Percentiles rank a stretch among this genome's conserved stretches.
Evolutionary conservation across 2,329 filamentous ascomycete species (phyloP).

Genomic region (Xenoacremonium recifei): DNA sequence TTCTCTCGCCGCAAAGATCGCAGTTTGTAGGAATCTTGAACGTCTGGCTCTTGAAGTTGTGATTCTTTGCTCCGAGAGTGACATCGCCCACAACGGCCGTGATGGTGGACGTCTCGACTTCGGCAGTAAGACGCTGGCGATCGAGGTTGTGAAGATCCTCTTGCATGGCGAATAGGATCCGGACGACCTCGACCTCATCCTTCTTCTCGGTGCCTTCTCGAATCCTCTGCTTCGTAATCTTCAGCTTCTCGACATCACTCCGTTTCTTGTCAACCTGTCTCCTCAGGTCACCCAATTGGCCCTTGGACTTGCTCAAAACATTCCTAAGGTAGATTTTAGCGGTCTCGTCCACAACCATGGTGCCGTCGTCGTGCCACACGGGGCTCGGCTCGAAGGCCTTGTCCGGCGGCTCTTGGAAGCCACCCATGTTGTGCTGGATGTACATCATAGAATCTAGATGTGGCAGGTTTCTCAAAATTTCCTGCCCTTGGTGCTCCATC

Average conservation of each 20-base stretch:
- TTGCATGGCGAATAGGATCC: constrained; percentile 78
- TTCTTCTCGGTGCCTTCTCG: constrained; percentile 83
- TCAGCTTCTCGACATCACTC: constrained; percentile 78
- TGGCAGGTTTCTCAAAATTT: constrained; percentile 86
- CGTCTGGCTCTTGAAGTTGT: constrained; percentile 98
- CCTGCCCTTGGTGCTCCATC: constrained; percentile 69
- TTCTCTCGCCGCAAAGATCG: constrained; percentile 91
- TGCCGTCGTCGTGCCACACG: constrained; percentile 91
- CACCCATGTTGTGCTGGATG: constrained; percentile 81
- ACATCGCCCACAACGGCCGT: constrained; percentile 89
- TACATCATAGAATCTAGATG: constrained; percentile 98
- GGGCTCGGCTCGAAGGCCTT: constrained; percentile 91
- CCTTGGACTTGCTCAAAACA: constrained; percentile 85
- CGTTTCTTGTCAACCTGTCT: constrained; percentile 83
- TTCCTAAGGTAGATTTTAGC: constrained; percentile 92
- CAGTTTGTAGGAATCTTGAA: constrained; percentile 99
- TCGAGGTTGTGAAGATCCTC: constrained; percentile 84
- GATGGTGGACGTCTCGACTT: constrained; percentile 91
- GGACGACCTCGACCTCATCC: constrained; percentile 83
- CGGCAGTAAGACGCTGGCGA: constrained; percentile 78
- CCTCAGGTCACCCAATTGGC: constrained; percentile 74
- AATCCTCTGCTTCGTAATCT: constrained; percentile 70
- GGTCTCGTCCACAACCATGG: constrained; percentile 80
- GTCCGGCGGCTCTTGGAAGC: constrained; percentile 81
- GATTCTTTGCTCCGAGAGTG: constrained; percentile 86